Conservation (phyloP, 805 yeast genomes). For the Priceomyces fermenticarens region DNA sequence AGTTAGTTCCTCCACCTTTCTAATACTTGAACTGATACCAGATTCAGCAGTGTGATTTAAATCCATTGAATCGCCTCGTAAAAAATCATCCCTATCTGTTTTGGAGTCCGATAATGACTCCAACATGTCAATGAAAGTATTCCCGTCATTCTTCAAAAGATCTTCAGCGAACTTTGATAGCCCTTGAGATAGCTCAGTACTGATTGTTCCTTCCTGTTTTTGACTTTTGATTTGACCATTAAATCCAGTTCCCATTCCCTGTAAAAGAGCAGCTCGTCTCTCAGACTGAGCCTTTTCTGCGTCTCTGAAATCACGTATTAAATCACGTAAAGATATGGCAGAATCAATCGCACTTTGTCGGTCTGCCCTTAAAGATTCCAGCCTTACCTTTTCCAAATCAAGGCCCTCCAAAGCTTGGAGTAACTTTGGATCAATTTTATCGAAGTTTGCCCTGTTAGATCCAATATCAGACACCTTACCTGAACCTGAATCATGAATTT, state of each 20-base stretch:
- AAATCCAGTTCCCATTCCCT: conserved; percentile 21
- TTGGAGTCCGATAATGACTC: conserved; percentile 64
- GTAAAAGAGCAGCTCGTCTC: conserved; percentile 21
- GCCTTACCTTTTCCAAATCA: conserved; percentile 21
- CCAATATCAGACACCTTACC: not conserved
- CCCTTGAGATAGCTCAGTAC: conserved; percentile 21
- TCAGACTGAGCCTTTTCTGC: conserved; percentile 24
- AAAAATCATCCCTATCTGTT: conserved; percentile 25
- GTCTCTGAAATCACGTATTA: conserved; percentile 22
- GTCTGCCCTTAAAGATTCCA: conserved; percentile 10
- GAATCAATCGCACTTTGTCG: conserved; percentile 22
- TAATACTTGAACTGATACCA: not conserved
- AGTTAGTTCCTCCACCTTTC: not conserved
- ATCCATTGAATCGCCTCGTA: conserved; percentile 6
- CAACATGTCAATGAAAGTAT: conserved; percentile 73
- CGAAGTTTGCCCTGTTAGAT: conserved; percentile 15
- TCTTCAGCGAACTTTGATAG: conserved; percentile 65
- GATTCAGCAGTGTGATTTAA: not conserved
- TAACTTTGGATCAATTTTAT: conserved; percentile 25
- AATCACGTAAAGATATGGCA: conserved; percentile 23
- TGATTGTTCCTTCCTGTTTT: conserved; percentile 10
- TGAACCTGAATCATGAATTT: not conserved
- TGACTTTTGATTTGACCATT: conserved; percentile 6
- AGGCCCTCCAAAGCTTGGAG: conserved; percentile 24
- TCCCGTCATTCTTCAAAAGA: conserved; percentile 72